A percentile compares a stretch with the other conserved stretches of the same genome.
These are phyloP conservation scores for Eucalyptus grandis DNA, from an alignment of 345 rosid species.

Conservation along the genomic window DNA sequence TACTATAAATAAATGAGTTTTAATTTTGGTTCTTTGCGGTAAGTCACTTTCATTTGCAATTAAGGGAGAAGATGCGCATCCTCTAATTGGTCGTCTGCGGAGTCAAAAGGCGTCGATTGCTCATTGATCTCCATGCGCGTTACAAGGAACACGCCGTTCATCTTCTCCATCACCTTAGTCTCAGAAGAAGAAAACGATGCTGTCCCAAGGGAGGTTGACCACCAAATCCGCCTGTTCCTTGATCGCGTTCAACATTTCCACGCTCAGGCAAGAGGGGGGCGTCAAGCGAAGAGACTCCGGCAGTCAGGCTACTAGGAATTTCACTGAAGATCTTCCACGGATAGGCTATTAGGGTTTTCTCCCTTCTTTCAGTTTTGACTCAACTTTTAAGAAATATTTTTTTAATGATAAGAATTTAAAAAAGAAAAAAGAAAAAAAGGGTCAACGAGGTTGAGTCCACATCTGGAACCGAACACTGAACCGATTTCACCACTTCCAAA, in stretches of 20 bases:
- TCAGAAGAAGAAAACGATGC: not conserved
- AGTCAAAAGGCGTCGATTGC: not conserved
- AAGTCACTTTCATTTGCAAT: not conserved
- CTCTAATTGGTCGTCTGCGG: not conserved
- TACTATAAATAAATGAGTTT: not conserved
- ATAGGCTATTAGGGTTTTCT: not conserved
- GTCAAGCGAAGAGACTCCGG: not conserved
- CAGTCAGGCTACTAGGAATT: not conserved
- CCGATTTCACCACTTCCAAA: not conserved
- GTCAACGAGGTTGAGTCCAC: not conserved
- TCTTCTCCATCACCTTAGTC: not conserved
- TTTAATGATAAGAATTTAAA: too few species aligned
- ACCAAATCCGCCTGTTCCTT: not conserved
- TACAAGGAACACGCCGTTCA: not conserved
- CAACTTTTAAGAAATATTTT: not conserved
- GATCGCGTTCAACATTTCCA: not conserved
- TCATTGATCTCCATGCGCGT: not conserved
- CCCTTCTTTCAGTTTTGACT: not conserved
- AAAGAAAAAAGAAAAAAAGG: too few species aligned
- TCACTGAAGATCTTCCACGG: not conserved
- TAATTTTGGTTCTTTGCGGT: not conserved
- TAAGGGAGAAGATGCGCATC: not conserved
- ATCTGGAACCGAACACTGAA: not conserved
- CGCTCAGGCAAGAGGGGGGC: not conserved
- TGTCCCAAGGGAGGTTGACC: not conserved